These are phyloP conservation scores for Cytospora schulzeri DNA, from an alignment of 2,329 filamentous ascomycete genomes.

Conservation along the genomic window DNA sequence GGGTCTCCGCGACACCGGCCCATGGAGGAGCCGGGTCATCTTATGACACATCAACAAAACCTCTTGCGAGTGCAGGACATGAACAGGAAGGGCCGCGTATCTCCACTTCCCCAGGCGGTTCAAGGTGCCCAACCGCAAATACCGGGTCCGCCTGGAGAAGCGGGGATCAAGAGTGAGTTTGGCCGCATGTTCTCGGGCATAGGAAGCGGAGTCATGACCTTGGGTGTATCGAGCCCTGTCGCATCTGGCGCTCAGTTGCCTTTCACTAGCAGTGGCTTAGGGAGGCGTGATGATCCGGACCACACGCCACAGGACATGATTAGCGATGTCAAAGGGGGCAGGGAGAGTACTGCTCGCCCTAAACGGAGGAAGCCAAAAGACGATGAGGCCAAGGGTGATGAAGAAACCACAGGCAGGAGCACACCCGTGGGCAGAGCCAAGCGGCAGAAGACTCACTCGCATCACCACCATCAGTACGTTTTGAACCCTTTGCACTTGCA, in stretches of 20 bases:
- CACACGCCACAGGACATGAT: slow-evolving; percentile 46
- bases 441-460: slow-evolving; percentile 65
- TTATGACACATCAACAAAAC: slow-evolving; percentile 61
- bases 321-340: slow-evolving; percentile 17
- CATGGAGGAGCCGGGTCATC: slow-evolving; percentile 57
- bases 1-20: slow-evolving; percentile 46
- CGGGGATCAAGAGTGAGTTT: slow-evolving; percentile 92
- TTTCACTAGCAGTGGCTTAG: slow-evolving; percentile 48
- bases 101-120: slow-evolving; percentile 88
- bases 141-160: slow-evolving; percentile 76
- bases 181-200: slow-evolving; percentile 96
- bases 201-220: slow-evolving; percentile 57
- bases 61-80: slow-evolving; percentile 80
- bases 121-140: slow-evolving; percentile 86
- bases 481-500: slow-evolving; percentile 29
- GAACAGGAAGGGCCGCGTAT: slow-evolving; percentile 80
- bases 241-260: slow-evolving; percentile 46
- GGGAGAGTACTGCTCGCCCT: slow-evolving; percentile 43
- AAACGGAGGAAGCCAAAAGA: slow-evolving; percentile 76
- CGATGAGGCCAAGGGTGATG: slow-evolving; percentile 68
- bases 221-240: slow-evolving; percentile 55
- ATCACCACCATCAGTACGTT: slow-evolving; percentile 68
- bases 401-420: slow-evolving; percentile 64
- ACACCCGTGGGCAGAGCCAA: slow-evolving; percentile 65
- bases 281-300: slow-evolving; percentile 57